Evolutionary conservation across 768 basidiomycete genomes (phyloP).

Genomic region (Phallus indusiatus): DNA sequence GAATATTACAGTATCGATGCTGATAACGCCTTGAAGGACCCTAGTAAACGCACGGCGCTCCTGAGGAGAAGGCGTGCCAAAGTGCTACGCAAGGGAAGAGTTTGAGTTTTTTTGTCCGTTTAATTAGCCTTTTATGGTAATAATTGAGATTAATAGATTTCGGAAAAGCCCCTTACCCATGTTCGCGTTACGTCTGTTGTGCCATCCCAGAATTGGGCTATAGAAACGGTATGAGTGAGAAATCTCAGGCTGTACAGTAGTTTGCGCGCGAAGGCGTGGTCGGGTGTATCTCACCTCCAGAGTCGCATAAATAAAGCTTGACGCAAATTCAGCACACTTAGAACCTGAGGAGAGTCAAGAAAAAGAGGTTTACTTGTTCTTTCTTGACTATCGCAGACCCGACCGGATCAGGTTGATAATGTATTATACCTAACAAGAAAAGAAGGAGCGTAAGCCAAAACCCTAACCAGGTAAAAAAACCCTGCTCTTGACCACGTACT

Average conservation of each 20-base stretch:
- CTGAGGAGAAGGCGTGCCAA: slow-evolving; percentile 72
- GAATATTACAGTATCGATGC: slow-evolving; percentile 78
- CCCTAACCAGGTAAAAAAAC: background rate
- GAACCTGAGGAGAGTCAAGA: background rate
- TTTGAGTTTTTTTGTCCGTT: too few relatives aligned
- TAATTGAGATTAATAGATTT: background rate
- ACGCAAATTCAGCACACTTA: slow-evolving; percentile 14
- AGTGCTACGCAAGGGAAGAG: slow-evolving; percentile 62
- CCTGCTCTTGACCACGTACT: slow-evolving; percentile 38
- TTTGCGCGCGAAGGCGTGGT: background rate
- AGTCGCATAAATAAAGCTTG: slow-evolving; percentile 73
- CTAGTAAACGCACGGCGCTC: slow-evolving; percentile 86
- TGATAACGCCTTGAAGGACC: slow-evolving; percentile 85
- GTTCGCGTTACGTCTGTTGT: slow-evolving; percentile 94
- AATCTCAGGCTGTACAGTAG: background rate
- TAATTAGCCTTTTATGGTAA: background rate
- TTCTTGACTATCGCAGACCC: slow-evolving; percentile 67
- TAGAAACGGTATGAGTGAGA: background rate
- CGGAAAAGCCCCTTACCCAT: slow-evolving; percentile 43
- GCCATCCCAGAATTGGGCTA: slow-evolving; percentile 82
- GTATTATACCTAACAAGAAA: slow-evolving; percentile 65
- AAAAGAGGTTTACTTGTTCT: slow-evolving; percentile 45
- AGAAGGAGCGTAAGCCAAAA: background rate
- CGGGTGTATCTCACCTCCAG: slow-evolving; percentile 47
- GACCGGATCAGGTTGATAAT: slow-evolving; percentile 73